A percentile compares a stretch with the other conserved stretches of the same genome.
Conservation (phyloP, 345 rosid species). For the Salix purpurea region DNA sequence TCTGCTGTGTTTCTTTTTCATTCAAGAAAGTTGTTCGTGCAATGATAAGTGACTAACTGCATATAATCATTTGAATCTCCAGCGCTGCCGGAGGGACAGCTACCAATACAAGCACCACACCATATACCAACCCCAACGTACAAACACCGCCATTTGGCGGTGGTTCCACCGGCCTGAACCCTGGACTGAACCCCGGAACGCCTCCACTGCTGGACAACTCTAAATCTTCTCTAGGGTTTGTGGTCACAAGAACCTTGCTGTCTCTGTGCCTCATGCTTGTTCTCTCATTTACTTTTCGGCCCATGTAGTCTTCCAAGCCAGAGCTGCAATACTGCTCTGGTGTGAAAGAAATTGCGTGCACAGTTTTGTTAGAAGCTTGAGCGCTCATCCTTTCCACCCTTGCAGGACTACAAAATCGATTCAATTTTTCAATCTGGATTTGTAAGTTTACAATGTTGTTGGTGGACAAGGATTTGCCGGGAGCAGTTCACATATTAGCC, state of each 20-base stretch:
- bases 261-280: slow-evolving; percentile 5
- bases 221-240: slow-evolving; percentile 16
- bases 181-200: slow-evolving; percentile 32
- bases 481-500: too few relatives aligned
- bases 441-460: too few relatives aligned
- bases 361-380: slow-evolving; percentile 13
- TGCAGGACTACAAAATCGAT: slow-evolving; percentile 12
- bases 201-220: slow-evolving; percentile 25
- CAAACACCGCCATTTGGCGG: slow-evolving; percentile 12
- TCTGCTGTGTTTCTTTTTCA: neutral
- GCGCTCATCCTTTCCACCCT: neutral
- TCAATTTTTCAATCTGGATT: neutral
- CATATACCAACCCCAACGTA: slow-evolving; percentile 11
- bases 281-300: slow-evolving; percentile 11
- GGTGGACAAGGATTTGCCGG: too few relatives aligned
- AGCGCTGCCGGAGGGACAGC: slow-evolving; percentile 43
- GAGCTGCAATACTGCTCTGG: neutral
- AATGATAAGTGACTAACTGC: neutral
- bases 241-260: slow-evolving; percentile 6
- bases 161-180: slow-evolving; percentile 14
- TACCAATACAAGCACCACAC: slow-evolving; percentile 16
- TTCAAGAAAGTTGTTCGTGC: neutral
- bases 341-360: neutral
- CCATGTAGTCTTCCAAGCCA: slow-evolving; percentile 5
- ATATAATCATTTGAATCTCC: slow-evolving; percentile 11